These are phyloP conservation scores for Geotrichum carabidarum DNA, from an alignment of 1,139 yeast species.

Conservation along the genomic window DNA sequence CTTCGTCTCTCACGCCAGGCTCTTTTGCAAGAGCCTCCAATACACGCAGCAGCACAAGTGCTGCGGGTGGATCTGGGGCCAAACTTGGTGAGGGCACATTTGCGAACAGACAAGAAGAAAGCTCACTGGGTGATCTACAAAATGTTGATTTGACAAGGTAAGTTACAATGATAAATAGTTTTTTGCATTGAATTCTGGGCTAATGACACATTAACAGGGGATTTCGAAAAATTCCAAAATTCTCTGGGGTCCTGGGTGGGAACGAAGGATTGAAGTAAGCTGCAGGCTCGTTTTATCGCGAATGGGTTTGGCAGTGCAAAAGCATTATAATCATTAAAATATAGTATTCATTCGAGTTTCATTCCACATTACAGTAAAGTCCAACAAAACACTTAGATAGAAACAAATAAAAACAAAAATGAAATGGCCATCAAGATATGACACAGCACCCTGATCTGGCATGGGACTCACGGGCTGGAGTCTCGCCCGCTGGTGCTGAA, in stretches of 20 bases:
- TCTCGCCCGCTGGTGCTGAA: background rate
- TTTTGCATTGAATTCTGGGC: background rate
- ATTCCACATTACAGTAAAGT: background rate
- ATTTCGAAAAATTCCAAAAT: conserved; percentile 14
- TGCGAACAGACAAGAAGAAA: conserved; percentile 17
- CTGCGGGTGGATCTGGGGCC: conserved; percentile 10
- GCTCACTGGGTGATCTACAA: conserved; percentile 42
- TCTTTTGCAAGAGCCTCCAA: background rate
- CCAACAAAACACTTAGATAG: background rate
- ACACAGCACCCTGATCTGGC: conserved; percentile 3
- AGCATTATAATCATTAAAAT: background rate
- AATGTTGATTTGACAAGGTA: conserved; percentile 43
- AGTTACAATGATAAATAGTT: conserved; percentile 23
- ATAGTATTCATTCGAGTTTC: background rate
- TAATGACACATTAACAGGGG: conserved; percentile 2
- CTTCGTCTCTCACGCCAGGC: conserved; percentile 13
- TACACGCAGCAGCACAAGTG: conserved; percentile 5
- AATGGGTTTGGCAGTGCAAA: background rate
- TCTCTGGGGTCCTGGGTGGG: conserved; percentile 9
- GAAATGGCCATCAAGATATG: background rate
- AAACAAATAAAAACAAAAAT: background rate
- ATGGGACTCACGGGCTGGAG: background rate
- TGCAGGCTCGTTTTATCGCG: background rate
- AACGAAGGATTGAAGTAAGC: conserved; percentile 13
- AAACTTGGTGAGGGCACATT: background rate